A percentile compares a stretch with the other conserved stretches of the same genome.
Evolutionary conservation across 441 rosid species (phyloP).

Genomic region (Pelargonium cotyledonis): DNA sequence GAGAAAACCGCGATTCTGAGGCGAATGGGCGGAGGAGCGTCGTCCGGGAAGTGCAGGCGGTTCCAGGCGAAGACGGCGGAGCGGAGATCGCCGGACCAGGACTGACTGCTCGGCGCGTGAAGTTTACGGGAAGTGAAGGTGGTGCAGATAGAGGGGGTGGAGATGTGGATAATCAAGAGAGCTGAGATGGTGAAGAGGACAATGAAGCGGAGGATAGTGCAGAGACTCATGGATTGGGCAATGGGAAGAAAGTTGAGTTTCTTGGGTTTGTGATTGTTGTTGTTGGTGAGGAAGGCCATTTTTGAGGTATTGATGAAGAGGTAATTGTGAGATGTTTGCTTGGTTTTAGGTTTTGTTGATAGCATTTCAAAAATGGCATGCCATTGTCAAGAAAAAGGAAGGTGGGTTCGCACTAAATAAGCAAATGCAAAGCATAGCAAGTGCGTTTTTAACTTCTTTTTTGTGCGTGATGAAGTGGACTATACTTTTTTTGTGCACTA

Average conservation of each 20-base stretch:
- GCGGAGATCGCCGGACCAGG: conserved; percentile 75
- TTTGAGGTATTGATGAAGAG: not conserved
- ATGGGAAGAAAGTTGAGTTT: conserved; percentile 28
- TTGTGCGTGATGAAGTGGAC: not conserved
- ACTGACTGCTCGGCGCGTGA: not conserved
- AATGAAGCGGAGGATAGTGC: conserved; percentile 60
- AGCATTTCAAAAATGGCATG: not conserved
- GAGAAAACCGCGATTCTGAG: conserved; percentile 81
- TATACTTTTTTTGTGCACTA: not conserved
- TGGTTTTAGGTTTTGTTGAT: not conserved
- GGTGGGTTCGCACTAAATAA: not conserved
- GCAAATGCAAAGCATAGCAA: not conserved
- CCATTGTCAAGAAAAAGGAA: not conserved
- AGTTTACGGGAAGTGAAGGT: conserved; percentile 15
- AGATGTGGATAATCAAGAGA: conserved; percentile 60
- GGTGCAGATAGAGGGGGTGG: conserved; percentile 38
- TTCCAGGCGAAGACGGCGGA: conserved; percentile 63
- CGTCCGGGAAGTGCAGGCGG: conserved; percentile 36
- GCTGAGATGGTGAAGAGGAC: conserved; percentile 72
- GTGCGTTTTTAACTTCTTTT: not conserved
- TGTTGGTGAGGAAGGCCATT: conserved; percentile 50
- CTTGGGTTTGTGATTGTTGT: conserved; percentile 9
- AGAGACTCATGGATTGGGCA: conserved; percentile 34
- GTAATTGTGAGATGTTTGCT: not conserved
- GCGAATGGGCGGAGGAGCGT: conserved; percentile 20